Base-by-base conservation (phyloP, 305 asterid species). In the Rubia peregrina region DNA sequence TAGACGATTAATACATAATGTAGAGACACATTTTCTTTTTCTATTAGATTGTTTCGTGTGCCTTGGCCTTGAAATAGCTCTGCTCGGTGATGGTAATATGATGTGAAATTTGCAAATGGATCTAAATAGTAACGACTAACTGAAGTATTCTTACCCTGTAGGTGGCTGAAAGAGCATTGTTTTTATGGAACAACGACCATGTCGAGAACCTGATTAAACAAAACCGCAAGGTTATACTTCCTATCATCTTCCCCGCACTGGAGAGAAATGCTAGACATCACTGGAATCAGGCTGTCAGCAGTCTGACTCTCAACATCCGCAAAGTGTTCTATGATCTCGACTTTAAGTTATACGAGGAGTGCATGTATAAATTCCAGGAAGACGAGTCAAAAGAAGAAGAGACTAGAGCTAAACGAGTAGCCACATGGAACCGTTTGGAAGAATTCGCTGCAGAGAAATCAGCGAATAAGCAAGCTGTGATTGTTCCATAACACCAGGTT, bases 111-210 rank as follows among this genome's bases (percentile, higher is more conserved):
- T 64, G 19, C 6, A 19, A 30, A n/a, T n/a, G 7, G n/a, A 59
- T 70, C 61, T 38, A 44, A 36, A 7, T 53, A 2, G 38, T 21
- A 19, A 36, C 9, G 59, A 51, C n/a, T 6, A 0, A 12, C 46
- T 67, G 55, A 10, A 59, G 13, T 16, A n/a, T 44, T 42, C 74
- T 69, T 64, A 65, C 42, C 17, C 56, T 74, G 26, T 74, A 90
- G 97, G 95, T 90, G 73, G 95, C 96, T 0, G 95, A 90, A 78
- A 83, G 97, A 87, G 84, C 96, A 68, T 78, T 90, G 70, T 86
- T 90, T 74, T 63, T 90, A 75, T 90, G 96, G 96, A 90, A 88
- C 87, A 90, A 83, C 26, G 92, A 90, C 75, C 96, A 90, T 76
- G 79, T 90, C 12, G 97, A 87, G 77, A 90, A 77, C 69, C 80